Evolutionary conservation across 106 monocot genomes (phyloP), one percentile per base, ranked within the genome.

Genomic region (Vanilla planifolia): DNA sequence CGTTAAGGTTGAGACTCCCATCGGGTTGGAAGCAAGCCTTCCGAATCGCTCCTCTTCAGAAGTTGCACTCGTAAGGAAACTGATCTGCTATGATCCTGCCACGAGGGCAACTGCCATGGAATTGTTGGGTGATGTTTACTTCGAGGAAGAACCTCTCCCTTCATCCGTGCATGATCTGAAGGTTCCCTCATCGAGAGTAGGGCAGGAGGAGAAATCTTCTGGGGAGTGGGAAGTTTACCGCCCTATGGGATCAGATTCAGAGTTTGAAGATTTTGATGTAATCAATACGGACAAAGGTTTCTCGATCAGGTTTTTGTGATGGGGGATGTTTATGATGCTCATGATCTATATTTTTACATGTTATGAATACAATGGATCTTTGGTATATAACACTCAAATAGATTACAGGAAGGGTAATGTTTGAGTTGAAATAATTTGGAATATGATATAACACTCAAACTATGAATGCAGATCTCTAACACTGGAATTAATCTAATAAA

Each of bases 121-220:
- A 59, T 55, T 98, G 55, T 72, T 98, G 3, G 36, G 59, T n/a
- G 81, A 98, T 42, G 55, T 20, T 11, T 91, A 85, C 65, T 98
- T 98, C 55, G 24, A 4, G 4, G 85, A 91, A 64, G 87, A 79
- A 35, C 87, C 96, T 20, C 45, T 82, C 8, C 90, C 84, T 0
- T 71, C 61, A 9, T 64, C 73, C 43, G 19, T 79, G 25, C 69
- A 62, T 48, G 80, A 91, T 16, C 63, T 91, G 66, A 87, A 28
- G 35, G 69, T 98, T 74, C 91, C 87, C 19, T 16, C 36, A 0
- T 57, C 50, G 33, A 76, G 61, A 61, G 79, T 53, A 33, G 84
- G 64, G n/a, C 51, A 67, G 24, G 90, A 87, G 20, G 84, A 79
- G 58, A 74, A 71, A 39, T 71, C 68, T 11, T 51, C 37, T 4